Evolutionary conservation across 2,329 filamentous ascomycete genomes (phyloP).

Genomic region (Beauveria varroae): DNA sequence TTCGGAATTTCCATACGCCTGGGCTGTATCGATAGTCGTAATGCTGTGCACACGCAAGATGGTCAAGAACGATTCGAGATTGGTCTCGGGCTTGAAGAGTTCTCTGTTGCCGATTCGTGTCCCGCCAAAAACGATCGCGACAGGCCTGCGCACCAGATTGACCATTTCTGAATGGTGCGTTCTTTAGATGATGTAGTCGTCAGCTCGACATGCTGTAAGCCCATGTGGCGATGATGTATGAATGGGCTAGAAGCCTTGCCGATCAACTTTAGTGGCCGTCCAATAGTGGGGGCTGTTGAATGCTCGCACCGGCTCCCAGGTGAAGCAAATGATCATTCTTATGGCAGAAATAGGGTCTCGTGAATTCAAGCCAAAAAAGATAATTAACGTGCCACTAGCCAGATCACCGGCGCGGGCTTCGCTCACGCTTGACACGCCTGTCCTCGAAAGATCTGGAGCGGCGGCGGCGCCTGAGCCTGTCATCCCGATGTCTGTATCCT

Average conservation of each 20-base stretch:
- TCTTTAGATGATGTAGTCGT: too few relatives aligned
- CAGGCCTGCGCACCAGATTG: not conserved
- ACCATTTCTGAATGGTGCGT: not conserved
- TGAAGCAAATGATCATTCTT: not conserved
- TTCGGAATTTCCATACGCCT: slow-evolving; percentile 14
- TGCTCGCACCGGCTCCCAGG: not conserved
- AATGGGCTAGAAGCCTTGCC: not conserved
- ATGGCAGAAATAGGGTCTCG: not conserved
- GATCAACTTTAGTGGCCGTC: not conserved
- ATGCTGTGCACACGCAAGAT: slow-evolving; percentile 9
- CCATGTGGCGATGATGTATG: not conserved
- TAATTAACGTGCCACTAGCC: not conserved
- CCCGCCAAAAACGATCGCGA: slow-evolving; percentile 12
- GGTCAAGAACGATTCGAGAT: slow-evolving; percentile 5
- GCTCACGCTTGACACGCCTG: not conserved
- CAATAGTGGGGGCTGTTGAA: not conserved
- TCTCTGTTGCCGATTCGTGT: slow-evolving; percentile 14
- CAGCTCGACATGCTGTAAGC: not conserved
- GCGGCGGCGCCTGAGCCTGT: slow-evolving; percentile 14
- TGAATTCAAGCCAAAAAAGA: not conserved
- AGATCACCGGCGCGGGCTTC: not conserved
- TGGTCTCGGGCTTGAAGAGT: slow-evolving; percentile 11
- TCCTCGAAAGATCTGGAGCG: slow-evolving; percentile 11
- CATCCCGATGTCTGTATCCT: slow-evolving; percentile 2
- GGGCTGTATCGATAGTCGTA: slow-evolving; percentile 14